Percentiles rank a stretch among this genome's conserved stretches.
Conservation (phyloP, 768 basidiomycete species). For the Russula foetens region DNA sequence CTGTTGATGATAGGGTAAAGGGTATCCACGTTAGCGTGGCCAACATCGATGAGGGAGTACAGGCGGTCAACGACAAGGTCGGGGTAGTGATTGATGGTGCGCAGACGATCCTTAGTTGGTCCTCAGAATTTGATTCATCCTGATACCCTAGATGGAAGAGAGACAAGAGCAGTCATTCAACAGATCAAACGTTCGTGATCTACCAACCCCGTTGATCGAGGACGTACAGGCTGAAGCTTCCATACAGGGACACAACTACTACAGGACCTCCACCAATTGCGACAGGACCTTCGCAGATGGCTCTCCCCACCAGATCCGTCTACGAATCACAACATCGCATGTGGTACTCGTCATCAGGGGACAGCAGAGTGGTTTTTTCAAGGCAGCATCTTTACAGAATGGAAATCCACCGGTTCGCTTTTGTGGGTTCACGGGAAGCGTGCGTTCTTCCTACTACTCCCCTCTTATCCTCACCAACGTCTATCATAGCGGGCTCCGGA, state of each 20-base stretch:
- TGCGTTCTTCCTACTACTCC: neutral
- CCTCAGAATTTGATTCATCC: too few species aligned
- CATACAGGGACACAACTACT: neutral
- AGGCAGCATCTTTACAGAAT: neutral
- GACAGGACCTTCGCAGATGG: neutral
- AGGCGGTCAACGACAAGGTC: neutral
- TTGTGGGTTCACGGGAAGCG: conserved; percentile 3
- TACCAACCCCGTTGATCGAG: neutral
- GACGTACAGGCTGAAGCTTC: neutral
- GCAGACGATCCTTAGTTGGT: too few species aligned
- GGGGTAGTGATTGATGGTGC: too few species aligned
- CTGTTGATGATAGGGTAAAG: too few species aligned
- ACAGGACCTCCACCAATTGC: too few species aligned
- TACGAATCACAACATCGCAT: neutral
- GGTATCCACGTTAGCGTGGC: neutral
- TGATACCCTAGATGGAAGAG: too few species aligned
- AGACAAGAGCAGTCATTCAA: too few species aligned
- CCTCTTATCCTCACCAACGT: neutral
- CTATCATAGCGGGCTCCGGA: neutral
- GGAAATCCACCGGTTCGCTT: neutral
- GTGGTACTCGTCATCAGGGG: neutral
- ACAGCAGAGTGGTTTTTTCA: neutral
- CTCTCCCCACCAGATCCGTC: neutral
- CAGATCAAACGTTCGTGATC: neutral
- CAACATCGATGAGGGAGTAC: neutral